Base-by-base conservation (phyloP, 2,329 filamentous ascomycete genomes). In the Cercospora sojina region DNA sequence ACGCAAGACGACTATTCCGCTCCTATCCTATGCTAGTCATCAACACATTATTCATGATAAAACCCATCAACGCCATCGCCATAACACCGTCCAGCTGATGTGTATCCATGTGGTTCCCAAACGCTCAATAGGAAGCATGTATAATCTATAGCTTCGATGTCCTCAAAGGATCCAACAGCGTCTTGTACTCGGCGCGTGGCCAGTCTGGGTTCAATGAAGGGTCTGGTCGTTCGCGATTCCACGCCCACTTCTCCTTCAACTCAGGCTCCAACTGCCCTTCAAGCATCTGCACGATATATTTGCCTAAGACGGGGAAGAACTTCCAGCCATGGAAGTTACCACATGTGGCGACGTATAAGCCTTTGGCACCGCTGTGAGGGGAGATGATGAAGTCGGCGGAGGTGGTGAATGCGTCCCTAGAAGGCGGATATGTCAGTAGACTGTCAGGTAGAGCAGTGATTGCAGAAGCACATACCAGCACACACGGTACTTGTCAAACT, bases 361-460 rank as follows among this genome's bases (percentile, higher is more conserved):
- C 79, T 59, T 77, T 74, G 5, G 78, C 74, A 18, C 76, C 78
- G 2, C 80, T 71, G 70, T 83, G 81, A 10, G 80, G 80, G 4
- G 80, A 82, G 70, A 82, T 82, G 68, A 83, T 81, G 68, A 82
- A 82, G 72, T 82, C 87, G 23, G 82, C 81, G 72, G 80, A 86
- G 2, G 86, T 83, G 0, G 87, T 88, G 71, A 89, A 86, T 9
- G 87, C 88, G 69, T 90, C 88, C 88, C 88, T 90, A 63, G 5
- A 49, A 6, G 27, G 27, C 38, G 4, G 13, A 16, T 5, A 23
- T 16, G 62, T 68, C n/a, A 68, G 60, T 10, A 56, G 10, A 2
- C 10, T 1, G 16, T 35, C 53, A 35, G 20, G 18, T n/a, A 0
- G 18, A 2, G 31, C 5, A 20, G 20, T 43, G 12, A 18, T 7